Conservation (phyloP, 805 yeast genomes). For the Kluyveromyces aestuarii region DNA sequence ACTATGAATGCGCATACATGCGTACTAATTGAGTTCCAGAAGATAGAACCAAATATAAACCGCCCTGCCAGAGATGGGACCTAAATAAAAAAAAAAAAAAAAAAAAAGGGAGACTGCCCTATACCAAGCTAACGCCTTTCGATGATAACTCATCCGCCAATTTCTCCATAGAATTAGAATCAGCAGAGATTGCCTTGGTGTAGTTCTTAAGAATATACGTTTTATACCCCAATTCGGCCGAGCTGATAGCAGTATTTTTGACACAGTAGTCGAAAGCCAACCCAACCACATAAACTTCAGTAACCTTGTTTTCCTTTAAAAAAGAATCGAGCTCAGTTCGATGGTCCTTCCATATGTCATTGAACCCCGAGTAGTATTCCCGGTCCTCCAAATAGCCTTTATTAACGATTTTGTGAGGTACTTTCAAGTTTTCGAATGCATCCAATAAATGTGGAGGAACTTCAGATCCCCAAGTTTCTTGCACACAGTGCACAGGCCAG, state of each 20-base stretch:
- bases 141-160: constrained; percentile 14
- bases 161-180: constrained; percentile 18
- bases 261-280: constrained; percentile 87
- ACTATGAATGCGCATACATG: no score
- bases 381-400: constrained; percentile 68
- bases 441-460: constrained; percentile 43
- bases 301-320: constrained; percentile 39
- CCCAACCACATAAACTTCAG: constrained; percentile 67
- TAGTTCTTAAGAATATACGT: constrained; percentile 53
- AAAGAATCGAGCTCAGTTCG: constrained; percentile 53
- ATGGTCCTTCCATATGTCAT: constrained; percentile 67
- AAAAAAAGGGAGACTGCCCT: not conserved
- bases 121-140: constrained; percentile 1
- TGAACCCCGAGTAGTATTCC: constrained; percentile 83
- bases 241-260: constrained; percentile 62
- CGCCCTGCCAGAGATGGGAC: no score
- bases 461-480: constrained; percentile 55
- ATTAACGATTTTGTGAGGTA: constrained; percentile 39
- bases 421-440: constrained; percentile 24
- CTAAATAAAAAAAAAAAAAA: no score
- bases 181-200: constrained; percentile 47
- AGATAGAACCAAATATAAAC: no score
- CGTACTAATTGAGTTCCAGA: no score
- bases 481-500: constrained; percentile 93
- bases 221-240: constrained; percentile 50